These are phyloP conservation scores for Alternaria incomplexa DNA, from an alignment of 2,329 filamentous ascomycete genomes.

Conservation along the genomic window DNA sequence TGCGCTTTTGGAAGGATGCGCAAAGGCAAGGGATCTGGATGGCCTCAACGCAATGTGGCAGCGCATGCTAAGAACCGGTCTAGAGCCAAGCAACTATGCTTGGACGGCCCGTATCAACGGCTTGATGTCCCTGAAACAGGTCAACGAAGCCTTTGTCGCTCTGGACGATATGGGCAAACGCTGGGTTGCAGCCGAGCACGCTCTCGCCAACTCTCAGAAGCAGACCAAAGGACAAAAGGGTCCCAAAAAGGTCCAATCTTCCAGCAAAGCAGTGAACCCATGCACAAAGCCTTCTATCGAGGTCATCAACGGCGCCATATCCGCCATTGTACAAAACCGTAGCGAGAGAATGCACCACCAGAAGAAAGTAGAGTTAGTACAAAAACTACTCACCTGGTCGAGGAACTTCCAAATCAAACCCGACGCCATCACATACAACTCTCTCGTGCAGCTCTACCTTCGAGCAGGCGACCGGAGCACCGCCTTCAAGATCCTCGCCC, in stretches of 20 bases:
- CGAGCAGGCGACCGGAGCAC: slow-evolving; percentile 56
- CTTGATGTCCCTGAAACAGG: slow-evolving; percentile 63
- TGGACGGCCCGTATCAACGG: slow-evolving; percentile 76
- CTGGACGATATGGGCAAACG: slow-evolving; percentile 69
- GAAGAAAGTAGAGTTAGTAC: slow-evolving; percentile 45
- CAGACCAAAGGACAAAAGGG: slow-evolving; percentile 13
- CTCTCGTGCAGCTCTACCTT: slow-evolving; percentile 68
- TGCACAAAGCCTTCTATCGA: slow-evolving; percentile 66
- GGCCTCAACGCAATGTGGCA: slow-evolving; percentile 72
- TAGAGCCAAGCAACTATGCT: slow-evolving; percentile 67
- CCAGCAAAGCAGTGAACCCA: slow-evolving; percentile 38
- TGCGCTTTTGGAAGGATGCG: slow-evolving; percentile 74
- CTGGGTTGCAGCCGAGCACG: slow-evolving; percentile 58
- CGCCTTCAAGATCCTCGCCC: slow-evolving; percentile 59
- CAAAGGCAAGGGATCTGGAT: slow-evolving; percentile 62
- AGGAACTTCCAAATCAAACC: slow-evolving; percentile 53
- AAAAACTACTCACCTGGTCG: slow-evolving; percentile 52
- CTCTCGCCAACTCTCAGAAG: slow-evolving; percentile 14
- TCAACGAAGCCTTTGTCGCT: slow-evolving; percentile 65
- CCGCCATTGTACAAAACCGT: slow-evolving; percentile 60
- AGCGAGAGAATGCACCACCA: slow-evolving; percentile 48
- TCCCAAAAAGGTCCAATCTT: slow-evolving; percentile 10
- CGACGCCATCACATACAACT: slow-evolving; percentile 66
- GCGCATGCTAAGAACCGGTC: slow-evolving; percentile 63
- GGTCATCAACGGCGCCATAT: slow-evolving; percentile 73